A percentile compares a stretch with the other conserved stretches of the same genome.
Evolutionary conservation across 1,284 basidiomycete species (phyloP).

Genomic region (Irpex sp.): DNA sequence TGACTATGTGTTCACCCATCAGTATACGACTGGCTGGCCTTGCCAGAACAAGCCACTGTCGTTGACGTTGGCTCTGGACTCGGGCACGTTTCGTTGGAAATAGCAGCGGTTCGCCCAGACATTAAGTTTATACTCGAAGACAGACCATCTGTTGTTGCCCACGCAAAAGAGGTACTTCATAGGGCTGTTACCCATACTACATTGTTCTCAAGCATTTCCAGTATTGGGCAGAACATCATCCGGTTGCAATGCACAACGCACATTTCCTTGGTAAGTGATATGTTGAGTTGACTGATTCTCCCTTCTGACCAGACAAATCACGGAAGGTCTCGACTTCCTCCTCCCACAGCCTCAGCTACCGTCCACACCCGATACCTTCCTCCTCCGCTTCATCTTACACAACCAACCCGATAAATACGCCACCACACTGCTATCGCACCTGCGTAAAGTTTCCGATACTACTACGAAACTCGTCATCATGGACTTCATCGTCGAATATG

Average conservation of each 20-base stretch:
- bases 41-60: conserved; percentile 8
- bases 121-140: conserved; percentile 16
- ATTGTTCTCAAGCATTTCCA: not conserved
- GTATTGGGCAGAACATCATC: conserved; percentile 3
- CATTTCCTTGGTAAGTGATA: not conserved
- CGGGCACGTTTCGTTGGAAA: conserved; percentile 7
- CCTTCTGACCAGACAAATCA: not conserved
- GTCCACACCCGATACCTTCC: conserved; percentile 17
- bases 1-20: not conserved
- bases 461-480: conserved; percentile 6
- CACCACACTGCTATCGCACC: conserved; percentile 17
- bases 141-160: conserved; percentile 2
- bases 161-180: not conserved
- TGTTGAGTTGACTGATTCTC: not conserved
- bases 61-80: conserved; percentile 16
- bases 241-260: not conserved
- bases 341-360: conserved; percentile 20
- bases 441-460: conserved; percentile 15
- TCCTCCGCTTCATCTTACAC: conserved; percentile 22
- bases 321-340: conserved; percentile 25
- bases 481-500: conserved; percentile 6
- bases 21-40: conserved; percentile 14
- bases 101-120: conserved; percentile 5
- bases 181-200: not conserved
- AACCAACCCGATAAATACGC: conserved; percentile 20